Conservation (phyloP, 1,139 yeast genomes). For the Geotrichum klebahnii region DNA sequence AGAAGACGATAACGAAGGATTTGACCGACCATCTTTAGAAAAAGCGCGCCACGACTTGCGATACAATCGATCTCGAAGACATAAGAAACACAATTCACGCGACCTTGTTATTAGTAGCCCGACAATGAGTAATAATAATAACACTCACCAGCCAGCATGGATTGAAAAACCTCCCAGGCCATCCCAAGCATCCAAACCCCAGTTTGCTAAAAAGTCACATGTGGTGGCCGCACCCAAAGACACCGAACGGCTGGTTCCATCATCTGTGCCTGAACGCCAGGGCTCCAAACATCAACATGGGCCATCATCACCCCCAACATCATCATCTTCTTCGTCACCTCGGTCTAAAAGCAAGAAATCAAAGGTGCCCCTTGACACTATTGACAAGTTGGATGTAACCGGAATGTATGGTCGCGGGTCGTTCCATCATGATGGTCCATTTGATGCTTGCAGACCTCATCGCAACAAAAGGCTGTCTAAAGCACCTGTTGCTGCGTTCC, state of each 20-base stretch:
- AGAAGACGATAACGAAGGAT: not conserved
- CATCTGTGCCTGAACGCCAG: no score
- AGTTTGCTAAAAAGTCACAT: no score
- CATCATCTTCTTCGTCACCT: not conserved
- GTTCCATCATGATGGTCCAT: slow-evolving; percentile 98
- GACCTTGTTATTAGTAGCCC: not conserved
- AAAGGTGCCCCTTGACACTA: slow-evolving; percentile 65
- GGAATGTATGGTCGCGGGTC: slow-evolving; percentile 83
- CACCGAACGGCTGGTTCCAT: no score
- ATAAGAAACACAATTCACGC: not conserved
- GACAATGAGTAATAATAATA: not conserved
- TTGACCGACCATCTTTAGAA: not conserved
- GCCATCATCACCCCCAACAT: not conserved
- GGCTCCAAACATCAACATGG: not conserved
- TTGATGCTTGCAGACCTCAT: slow-evolving; percentile 96
- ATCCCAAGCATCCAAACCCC: no score
- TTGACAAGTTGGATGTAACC: slow-evolving; percentile 91
- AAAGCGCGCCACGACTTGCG: slow-evolving; percentile 4
- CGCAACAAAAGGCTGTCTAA: slow-evolving; percentile 69
- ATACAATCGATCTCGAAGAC: not conserved
- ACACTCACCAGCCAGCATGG: not conserved
- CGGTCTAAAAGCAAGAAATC: no score
- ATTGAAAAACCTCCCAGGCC: no score
- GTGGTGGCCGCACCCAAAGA: no score
- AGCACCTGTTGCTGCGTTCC: slow-evolving; percentile 94